Percentiles rank a stretch among this genome's conserved stretches.
Conservation (phyloP, 2,329 filamentous ascomycete species). For the Fusarium drepaniforme region DNA sequence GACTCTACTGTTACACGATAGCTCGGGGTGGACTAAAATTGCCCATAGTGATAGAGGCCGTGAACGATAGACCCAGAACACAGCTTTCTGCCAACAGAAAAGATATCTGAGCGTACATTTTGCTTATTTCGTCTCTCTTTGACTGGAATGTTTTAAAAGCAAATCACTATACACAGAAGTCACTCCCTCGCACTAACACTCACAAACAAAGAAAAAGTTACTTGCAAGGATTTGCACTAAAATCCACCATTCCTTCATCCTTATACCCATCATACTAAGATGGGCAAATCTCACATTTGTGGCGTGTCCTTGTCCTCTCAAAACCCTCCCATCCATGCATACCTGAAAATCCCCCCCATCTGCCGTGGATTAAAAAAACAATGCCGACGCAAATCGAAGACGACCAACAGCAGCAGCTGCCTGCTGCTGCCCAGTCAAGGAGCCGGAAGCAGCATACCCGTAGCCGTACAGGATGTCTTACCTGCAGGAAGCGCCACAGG, state of each 20-base stretch:
- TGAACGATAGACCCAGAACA: not conserved
- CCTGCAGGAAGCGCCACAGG: constrained; percentile 35
- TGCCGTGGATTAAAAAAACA: not conserved
- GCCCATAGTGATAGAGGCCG: not conserved
- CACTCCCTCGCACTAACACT: not conserved
- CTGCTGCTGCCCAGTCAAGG: not conserved
- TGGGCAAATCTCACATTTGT: not conserved
- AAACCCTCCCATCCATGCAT: not conserved
- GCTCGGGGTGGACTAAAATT: not conserved
- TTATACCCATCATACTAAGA: not conserved
- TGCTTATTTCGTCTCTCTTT: not conserved
- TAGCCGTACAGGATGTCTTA: constrained; percentile 40
- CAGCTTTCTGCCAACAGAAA: not conserved
- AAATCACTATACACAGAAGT: not conserved
- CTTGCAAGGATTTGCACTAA: not conserved
- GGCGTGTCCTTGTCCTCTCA: not conserved
- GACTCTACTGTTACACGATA: not conserved
- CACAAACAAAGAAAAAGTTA: not conserved
- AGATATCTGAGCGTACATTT: not conserved
- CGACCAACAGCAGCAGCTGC: not conserved
- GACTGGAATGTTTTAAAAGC: not conserved
- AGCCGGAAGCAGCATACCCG: constrained; percentile 24
- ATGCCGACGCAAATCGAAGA: not conserved
- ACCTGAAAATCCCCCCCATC: not conserved
- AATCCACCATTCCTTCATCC: not conserved